phyloP scores from a whole-genome alignment of 176 grass and related monocot genomes.

The Oryza coarctata region DNA sequence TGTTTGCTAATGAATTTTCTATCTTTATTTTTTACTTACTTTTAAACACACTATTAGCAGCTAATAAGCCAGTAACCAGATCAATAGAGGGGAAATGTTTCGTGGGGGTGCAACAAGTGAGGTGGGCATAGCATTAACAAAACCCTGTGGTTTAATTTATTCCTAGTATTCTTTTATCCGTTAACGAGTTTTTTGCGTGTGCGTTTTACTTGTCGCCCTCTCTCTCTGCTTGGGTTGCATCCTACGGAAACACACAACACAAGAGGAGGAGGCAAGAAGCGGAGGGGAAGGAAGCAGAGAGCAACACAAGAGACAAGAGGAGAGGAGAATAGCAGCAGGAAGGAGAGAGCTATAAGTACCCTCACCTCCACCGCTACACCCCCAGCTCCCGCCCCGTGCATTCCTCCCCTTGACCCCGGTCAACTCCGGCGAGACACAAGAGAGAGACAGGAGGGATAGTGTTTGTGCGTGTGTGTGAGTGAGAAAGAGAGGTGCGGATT shows the following conservation, averaged over 20 bases:
- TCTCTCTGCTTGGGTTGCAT: no score
- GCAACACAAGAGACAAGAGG: no score
- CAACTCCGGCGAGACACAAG: not conserved
- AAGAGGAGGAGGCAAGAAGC: not conserved
- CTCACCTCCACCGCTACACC: not conserved
- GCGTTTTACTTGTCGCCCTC: not conserved
- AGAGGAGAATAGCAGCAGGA: no score
- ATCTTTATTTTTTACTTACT: no score
- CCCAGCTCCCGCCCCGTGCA: not conserved
- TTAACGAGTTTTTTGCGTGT: slow-evolving; percentile 29
- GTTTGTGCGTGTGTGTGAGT: no score
- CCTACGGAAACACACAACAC: not conserved
- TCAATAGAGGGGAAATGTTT: no score
- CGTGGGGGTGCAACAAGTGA: no score
- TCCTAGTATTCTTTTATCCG: not conserved
- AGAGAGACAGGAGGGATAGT: not conserved
- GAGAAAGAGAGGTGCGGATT: no score
- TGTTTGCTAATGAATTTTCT: no score
- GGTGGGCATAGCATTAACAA: not conserved
- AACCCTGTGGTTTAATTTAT: not conserved
- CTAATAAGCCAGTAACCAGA: no score
- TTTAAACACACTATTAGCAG: no score
- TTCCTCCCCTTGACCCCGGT: not conserved
- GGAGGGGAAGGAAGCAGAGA: not conserved
- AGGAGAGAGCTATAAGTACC: slow-evolving; percentile 30